A percentile compares a stretch with the other conserved stretches of the same genome.
These are phyloP conservation scores for Cladosporium sp. DNA, from an alignment of 2,329 filamentous ascomycete genomes.

Conservation along the genomic window DNA sequence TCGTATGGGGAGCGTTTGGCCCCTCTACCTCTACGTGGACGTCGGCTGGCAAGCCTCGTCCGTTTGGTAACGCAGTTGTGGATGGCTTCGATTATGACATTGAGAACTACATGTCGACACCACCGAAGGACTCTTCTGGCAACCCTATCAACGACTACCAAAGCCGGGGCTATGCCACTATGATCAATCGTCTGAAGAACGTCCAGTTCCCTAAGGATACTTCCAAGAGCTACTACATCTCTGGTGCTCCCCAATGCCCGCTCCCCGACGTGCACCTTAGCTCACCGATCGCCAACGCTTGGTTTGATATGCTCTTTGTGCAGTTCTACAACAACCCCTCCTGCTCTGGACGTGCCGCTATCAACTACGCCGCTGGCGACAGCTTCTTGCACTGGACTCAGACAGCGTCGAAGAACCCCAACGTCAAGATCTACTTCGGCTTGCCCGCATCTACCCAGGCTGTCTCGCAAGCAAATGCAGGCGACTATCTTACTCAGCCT, in stretches of 20 bases:
- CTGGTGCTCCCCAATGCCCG: constrained; percentile 45
- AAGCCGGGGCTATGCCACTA: constrained; percentile 35
- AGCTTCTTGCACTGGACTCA: constrained; percentile 47
- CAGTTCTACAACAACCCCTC: constrained; percentile 48
- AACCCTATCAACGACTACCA: constrained; percentile 28
- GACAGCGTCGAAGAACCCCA: constrained; percentile 30
- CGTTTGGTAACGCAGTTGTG: constrained; percentile 46
- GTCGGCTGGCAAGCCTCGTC: constrained; percentile 33
- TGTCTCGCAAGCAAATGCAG: constrained; percentile 19
- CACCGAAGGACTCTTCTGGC: constrained; percentile 31
- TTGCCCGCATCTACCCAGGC: constrained; percentile 33
- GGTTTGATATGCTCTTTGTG: constrained; percentile 43
- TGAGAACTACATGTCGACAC: constrained; percentile 31
- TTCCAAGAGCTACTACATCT: constrained; percentile 44
- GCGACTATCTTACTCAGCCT: constrained; percentile 44
- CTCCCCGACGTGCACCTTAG: constrained; percentile 44
- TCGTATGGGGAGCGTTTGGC: constrained; percentile 46
- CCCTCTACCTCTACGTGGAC: constrained; percentile 30
- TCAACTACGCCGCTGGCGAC: constrained; percentile 32
- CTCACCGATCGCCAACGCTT: constrained; percentile 32
- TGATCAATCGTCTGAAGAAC: constrained; percentile 46
- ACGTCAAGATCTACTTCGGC: constrained; percentile 53
- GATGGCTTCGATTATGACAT: constrained; percentile 54
- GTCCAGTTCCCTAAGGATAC: constrained; percentile 34
- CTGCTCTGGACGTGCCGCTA: constrained; percentile 43